Conservation (phyloP, 495 filamentous ascomycete genomes). For the Talaromyces wortmannii region DNA sequence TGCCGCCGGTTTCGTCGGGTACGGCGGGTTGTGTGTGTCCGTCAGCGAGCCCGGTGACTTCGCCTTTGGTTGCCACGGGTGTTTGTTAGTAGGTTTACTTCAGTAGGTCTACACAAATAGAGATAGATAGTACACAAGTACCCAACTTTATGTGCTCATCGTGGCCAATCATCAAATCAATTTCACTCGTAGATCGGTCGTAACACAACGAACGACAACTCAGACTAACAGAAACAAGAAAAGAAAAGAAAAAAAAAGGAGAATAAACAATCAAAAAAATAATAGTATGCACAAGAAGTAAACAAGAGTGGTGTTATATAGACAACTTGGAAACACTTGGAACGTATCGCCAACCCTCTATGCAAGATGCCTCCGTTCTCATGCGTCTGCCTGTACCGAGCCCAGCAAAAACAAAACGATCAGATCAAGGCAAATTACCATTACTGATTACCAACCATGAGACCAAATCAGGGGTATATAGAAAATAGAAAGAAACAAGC, state of each 20-base stretch:
- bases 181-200: too few relatives aligned
- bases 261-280: too few relatives aligned
- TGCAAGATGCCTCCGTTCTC: neutral
- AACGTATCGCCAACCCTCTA: conserved; percentile 4
- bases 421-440: conserved; percentile 9
- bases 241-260: too few relatives aligned
- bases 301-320: too few relatives aligned
- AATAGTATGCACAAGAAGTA: too few relatives aligned
- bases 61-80: conserved; percentile 18
- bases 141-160: conserved; percentile 1
- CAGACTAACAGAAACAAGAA: too few relatives aligned
- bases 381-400: conserved; percentile 4
- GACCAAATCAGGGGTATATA: conserved; percentile 1
- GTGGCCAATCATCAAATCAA: too few relatives aligned
- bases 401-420: conserved; percentile 18
- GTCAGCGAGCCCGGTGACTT: conserved; percentile 31
- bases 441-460: conserved; percentile 10
- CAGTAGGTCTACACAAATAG: conserved; percentile 5
- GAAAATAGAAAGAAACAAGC: conserved; percentile 4
- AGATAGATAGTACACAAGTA: too few relatives aligned
- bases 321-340: conserved; percentile 13
- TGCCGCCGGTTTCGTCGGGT: conserved; percentile 40
- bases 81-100: neutral
- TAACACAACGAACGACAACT: too few relatives aligned
- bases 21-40: conserved; percentile 38